Conservation (phyloP, 164 flowering plant species). For the Santalum album region DNA sequence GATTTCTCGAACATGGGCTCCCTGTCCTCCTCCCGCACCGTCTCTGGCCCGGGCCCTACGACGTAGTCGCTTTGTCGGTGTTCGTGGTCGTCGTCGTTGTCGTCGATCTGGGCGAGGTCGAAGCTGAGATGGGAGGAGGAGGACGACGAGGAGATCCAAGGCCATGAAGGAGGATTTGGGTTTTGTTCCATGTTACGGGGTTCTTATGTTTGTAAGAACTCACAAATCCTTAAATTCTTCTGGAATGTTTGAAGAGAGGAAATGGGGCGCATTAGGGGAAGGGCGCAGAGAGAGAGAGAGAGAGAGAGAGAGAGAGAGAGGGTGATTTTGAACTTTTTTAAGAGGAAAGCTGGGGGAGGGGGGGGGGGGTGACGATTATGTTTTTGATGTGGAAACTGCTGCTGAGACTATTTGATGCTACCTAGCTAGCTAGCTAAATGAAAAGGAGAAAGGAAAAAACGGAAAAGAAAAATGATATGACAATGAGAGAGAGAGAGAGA, state of each 20-base stretch:
- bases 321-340: too few species aligned
- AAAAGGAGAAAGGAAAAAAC: too few species aligned
- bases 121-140: conserved; percentile 11
- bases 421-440: too few species aligned
- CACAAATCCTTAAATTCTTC: too few species aligned
- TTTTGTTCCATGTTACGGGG: conserved; percentile 13
- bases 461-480: too few species aligned
- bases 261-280: conserved; percentile 17
- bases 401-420: too few species aligned
- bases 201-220: conserved; percentile 17
- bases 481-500: too few species aligned
- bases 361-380: too few species aligned
- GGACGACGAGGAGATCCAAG: conserved; percentile 1
- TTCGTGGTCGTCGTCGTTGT: conserved; percentile 10
- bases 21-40: conserved; percentile 14
- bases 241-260: conserved; percentile 16
- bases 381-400: too few species aligned
- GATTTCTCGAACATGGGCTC: conserved; percentile 81
- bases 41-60: background rate
- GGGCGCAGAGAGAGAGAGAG: background rate
- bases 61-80: background rate
- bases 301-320: conserved; percentile 1
- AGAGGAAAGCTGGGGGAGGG: background rate
- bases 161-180: conserved; percentile 11
- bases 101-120: conserved; percentile 12